Base-by-base conservation (phyloP, 2,329 filamentous ascomycete species). In the Sarocladium brachiariae region DNA sequence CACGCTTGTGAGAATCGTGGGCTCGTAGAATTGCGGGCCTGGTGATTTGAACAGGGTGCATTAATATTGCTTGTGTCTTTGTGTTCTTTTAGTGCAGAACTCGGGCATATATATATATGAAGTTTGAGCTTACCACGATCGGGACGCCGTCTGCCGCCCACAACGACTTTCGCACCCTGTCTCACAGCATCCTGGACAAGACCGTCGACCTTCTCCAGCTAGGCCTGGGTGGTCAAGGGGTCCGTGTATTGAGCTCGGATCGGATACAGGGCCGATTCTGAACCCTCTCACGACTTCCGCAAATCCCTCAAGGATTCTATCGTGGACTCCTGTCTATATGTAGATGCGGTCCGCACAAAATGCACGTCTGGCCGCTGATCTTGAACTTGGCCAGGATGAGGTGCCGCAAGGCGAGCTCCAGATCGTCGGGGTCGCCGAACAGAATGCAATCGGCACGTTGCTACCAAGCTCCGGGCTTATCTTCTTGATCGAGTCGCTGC, bases 401-500 rank as follows among this genome's bases (percentile, higher is more conserved):
- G 23, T 90, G 92, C 0, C 81, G 72, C 1, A 97, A 89, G 2
- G 92, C 92, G 3, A 74, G 72, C 53, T 96, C 90, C 18, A 97
- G 71, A 63, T 97, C 88, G 16, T 92, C 88, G 62, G n/a, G n/a
- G n/a, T 97, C 92, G 61, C 96, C 90, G 63, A 97, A 97, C 25
- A 96, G 89, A 57, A 97, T 96, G n/a, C n/a, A 65, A 96, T 95
- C 1, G 92, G 91, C 0, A 91, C 88, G 65, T 97, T 97, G 41
- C 92, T 92, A 50, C 92, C 92, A 1, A 97, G 84, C 65, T 97
- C 92, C 65, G 96, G 87, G 0, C 87, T 92, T 37, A 83, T 64
- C 57, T 82, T 78, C 77, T 97, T 96, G 58, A 96, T 71, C 0
- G 89, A 96, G 35, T 80, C 78, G 0, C 90, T 81, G 11, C 86